Conservation (phyloP, 306 rosid species). For the Echinosophora koreensis region DNA sequence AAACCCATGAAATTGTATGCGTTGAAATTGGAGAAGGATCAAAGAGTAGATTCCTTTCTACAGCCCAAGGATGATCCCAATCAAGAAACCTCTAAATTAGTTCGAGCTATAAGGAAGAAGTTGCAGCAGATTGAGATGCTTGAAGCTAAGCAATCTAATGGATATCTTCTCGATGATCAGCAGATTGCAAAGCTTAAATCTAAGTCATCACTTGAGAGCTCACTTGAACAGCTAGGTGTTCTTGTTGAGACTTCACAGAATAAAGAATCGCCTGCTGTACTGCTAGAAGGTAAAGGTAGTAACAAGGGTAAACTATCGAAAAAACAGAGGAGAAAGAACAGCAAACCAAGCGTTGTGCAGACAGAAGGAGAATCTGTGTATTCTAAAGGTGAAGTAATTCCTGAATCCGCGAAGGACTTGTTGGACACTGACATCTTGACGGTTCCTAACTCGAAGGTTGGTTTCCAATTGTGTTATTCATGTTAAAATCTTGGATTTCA, state of each 20-base stretch:
- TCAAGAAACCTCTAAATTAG: conserved; percentile 61
- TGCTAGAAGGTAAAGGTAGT: conserved; percentile 71
- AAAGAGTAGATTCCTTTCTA: conserved; percentile 68
- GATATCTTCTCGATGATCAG: conserved; percentile 85
- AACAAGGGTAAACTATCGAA: conserved; percentile 64
- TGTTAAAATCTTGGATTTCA: conserved; percentile 1
- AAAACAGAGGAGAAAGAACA: conserved; percentile 73
- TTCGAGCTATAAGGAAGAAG: conserved; percentile 87
- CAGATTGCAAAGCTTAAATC: conserved; percentile 90
- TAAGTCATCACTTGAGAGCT: conserved; percentile 65
- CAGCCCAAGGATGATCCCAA: conserved; percentile 65
- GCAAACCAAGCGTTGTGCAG: conserved; percentile 54
- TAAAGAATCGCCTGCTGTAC: conserved; percentile 56
- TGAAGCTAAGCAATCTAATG: conserved; percentile 79
- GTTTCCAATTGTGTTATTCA: conserved; percentile 35
- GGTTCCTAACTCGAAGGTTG: conserved; percentile 62
- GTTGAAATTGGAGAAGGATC: conserved; percentile 57
- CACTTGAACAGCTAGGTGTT: conserved; percentile 81
- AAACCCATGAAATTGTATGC: conserved; percentile 52
- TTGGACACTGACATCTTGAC: conserved; percentile 47
- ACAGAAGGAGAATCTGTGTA: conserved; percentile 53
- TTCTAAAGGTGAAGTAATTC: conserved; percentile 54
- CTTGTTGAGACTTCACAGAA: conserved; percentile 56
- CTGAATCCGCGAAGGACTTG: conserved; percentile 57
- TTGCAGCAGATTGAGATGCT: conserved; percentile 98